Conservation (phyloP, 2,329 filamentous ascomycete genomes). For the Neofusicoccum cordaticola region DNA sequence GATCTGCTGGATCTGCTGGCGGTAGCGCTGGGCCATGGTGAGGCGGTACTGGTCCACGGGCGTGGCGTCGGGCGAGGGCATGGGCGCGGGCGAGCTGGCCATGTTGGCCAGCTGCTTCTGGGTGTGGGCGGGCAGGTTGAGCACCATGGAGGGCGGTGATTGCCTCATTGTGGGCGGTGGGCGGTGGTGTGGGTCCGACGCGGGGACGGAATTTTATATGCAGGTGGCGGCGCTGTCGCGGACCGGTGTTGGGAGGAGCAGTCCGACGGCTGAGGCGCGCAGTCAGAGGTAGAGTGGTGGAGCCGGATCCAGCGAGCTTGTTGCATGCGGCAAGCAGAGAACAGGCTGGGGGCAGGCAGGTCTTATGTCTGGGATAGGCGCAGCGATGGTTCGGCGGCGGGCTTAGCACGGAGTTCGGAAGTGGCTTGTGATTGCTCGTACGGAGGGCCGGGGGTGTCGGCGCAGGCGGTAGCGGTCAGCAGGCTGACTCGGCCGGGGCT, state of each 20-base stretch:
- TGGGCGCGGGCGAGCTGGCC: not conserved
- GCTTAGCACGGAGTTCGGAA: not conserved
- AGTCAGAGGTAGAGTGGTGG: not conserved
- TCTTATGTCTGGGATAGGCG: not conserved
- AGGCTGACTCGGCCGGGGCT: not conserved
- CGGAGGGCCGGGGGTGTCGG: not conserved
- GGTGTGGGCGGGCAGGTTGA: conserved; percentile 15
- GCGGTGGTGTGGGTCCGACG: not conserved
- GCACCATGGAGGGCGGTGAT: not conserved
- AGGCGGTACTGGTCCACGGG: conserved; percentile 8
- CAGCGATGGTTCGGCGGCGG: too few species aligned
- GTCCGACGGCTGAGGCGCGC: not conserved
- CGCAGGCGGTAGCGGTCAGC: not conserved
- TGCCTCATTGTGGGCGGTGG: not conserved
- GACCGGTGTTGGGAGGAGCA: too few species aligned
- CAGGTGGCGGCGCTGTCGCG: not conserved
- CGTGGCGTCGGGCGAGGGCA: not conserved
- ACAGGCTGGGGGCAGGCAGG: not conserved
- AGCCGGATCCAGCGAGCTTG: not conserved
- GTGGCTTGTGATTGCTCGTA: conserved; percentile 15
- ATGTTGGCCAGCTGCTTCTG: conserved; percentile 17
- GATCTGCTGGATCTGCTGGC: conserved; percentile 14
- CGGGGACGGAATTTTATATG: not conserved
- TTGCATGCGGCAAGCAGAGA: not conserved
- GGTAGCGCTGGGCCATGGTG: conserved; percentile 11